Percentiles rank a stretch among this genome's conserved stretches.
These are phyloP conservation scores for Gonium pectorale DNA, from an alignment of 139 green algal species.

Conservation along the genomic window DNA sequence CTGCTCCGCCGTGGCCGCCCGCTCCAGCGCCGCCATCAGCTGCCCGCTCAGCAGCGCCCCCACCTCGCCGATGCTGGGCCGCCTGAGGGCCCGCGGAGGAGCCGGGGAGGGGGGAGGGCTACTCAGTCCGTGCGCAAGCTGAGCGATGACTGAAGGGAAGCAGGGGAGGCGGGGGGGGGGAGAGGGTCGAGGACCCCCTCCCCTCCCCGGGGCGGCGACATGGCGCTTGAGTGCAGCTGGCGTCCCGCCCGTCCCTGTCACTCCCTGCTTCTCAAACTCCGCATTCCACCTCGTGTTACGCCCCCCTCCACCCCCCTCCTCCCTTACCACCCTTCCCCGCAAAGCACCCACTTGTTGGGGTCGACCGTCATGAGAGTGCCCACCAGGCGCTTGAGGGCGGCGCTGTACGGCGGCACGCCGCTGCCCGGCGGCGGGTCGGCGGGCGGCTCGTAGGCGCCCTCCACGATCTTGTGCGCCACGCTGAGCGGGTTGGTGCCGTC, in stretches of 20 bases:
- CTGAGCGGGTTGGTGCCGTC: constrained; percentile 65
- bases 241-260: too few species aligned
- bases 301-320: too few species aligned
- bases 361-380: constrained; percentile 56
- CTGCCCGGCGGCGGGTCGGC: constrained; percentile 20
- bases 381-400: constrained; percentile 57
- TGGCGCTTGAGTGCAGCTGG: too few species aligned
- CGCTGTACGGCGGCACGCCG: constrained; percentile 46
- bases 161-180: too few species aligned
- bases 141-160: too few species aligned
- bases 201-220: too few species aligned
- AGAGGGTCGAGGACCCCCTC: too few species aligned
- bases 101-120: not conserved
- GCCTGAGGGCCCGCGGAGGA: constrained; percentile 5
- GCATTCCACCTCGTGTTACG: too few species aligned
- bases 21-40: constrained; percentile 55
- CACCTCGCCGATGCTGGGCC: constrained; percentile 55
- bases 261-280: too few species aligned
- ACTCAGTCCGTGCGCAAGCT: too few species aligned
- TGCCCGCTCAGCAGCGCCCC: constrained; percentile 35
- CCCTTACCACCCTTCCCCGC: too few species aligned
- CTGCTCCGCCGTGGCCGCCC: constrained; percentile 46
- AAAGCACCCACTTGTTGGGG: constrained; percentile 49
- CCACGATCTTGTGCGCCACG: constrained; percentile 64
- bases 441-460: constrained; percentile 51